Evolutionary conservation across 192 early-diverging fungal species (phyloP), one percentile per base, ranked within the genome.

Genomic region (Backusella parvicylindrica): DNA sequence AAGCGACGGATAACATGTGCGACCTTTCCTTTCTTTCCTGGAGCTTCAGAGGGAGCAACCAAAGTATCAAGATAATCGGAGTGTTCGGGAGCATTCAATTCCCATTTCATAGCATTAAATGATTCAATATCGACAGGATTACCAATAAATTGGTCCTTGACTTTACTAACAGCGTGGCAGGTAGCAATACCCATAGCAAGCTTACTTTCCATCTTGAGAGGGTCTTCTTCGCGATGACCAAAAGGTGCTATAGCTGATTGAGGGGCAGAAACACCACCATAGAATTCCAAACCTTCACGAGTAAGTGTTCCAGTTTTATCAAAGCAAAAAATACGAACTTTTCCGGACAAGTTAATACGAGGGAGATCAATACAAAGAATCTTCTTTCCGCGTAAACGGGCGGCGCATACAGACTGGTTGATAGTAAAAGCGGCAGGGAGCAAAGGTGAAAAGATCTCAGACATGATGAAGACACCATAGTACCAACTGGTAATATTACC

Each of bases 261-360:
- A 33, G 56, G 31, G 11, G 47, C 64, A 1, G 71, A 23, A 41
- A 77, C 78, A 63, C 68, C 85, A 12, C 88, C 92, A 67, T 79
- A 82, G 70, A 87, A 92, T 77, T 92, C 88, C 15, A 94, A 83
- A 13, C 90, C 90, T 80, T 92, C 90, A 67, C 87, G 87, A 3
- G 92, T 94, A 63, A 94, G 81, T 21, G 93, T 94, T 33, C 92
- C 92, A 18, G 92, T 92, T 82, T 94, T 93, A 77, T 93, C 93
- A 49, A 93, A 93, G 79, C 88, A 90, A 67, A 92, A 92, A n/a
- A 93, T 85, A 33, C 86, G 89, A 26, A 92, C 90, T 77, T 94
- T 94, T 60, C 90, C 93, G 6, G 89, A 86, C 74, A 93, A 71
- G 23, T 89, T 91, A 75, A 94, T 92, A 43, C 93, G 83, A 21